These are phyloP conservation scores for Xanthoconium stramineum DNA, from an alignment of 768 basidiomycete species.

Conservation along the genomic window DNA sequence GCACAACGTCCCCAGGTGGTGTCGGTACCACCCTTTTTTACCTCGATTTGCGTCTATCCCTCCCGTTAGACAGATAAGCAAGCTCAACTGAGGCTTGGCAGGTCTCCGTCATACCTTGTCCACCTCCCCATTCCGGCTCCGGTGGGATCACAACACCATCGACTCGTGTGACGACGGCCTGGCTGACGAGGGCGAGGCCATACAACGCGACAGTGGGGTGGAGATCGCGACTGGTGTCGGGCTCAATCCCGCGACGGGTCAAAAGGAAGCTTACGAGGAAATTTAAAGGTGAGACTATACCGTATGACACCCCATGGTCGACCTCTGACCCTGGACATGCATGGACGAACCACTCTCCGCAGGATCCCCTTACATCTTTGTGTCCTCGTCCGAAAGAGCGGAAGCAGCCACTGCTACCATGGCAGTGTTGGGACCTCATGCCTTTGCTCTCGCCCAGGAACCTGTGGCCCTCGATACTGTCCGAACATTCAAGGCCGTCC, in stretches of 20 bases:
- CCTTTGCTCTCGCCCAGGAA: constrained; percentile 21
- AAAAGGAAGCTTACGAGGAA: constrained; percentile 18
- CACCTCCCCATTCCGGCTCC: constrained; percentile 11
- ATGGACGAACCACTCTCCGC: constrained; percentile 20
- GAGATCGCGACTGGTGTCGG: constrained; percentile 26
- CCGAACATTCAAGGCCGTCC: constrained; percentile 14
- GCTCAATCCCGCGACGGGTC: constrained; percentile 21
- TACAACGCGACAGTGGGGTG: constrained; percentile 14
- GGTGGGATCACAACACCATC: constrained; percentile 19
- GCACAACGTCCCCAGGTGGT: constrained; percentile 14
- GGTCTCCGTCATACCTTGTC: constrained; percentile 23
- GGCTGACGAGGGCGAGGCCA: constrained; percentile 21
- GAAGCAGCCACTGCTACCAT: constrained; percentile 18
- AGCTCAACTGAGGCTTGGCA: constrained; percentile 23
- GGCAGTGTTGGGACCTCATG: constrained; percentile 24
- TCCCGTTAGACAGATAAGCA: constrained; percentile 17
- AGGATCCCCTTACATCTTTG: constrained; percentile 19
- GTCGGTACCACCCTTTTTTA: constrained; percentile 20
- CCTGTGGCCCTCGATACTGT: not conserved
- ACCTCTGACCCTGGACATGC: not conserved
- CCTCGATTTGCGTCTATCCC: constrained; percentile 27
- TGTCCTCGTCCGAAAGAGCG: constrained; percentile 14
- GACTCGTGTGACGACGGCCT: constrained; percentile 17
- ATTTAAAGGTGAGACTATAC: not conserved
- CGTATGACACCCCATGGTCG: not conserved